Evolutionary conservation across 345 rosid species (phyloP), one percentile per base, ranked within the genome.

Genomic region (Gossypioides kirkii): DNA sequence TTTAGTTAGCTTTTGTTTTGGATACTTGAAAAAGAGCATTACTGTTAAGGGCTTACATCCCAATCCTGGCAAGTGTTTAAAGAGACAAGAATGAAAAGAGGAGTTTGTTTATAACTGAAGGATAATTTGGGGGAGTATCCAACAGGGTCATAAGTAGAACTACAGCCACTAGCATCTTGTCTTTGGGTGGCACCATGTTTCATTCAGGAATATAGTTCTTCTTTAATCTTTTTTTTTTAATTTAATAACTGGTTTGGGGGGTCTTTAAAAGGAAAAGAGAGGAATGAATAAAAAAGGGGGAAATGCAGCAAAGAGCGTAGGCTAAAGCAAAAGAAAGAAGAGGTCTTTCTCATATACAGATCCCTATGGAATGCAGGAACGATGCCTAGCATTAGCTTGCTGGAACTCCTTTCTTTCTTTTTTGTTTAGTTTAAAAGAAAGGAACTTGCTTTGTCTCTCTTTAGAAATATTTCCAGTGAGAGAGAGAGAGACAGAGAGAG

Each of bases 311-410:
- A 43, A 77, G 75, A 74, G 80, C 52, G 74, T 76, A 80, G 82
- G 77, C 78, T 80, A 80, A 82, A 82, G 77, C 68, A 82, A 76
- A 86, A 86, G 87, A 79, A 82, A 86, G 87, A 78, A 82, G 85
- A 82, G 78, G 94, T 87, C 93, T 88, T 91, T 90, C 94, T 87
- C 92, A 85, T 64, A 79, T 94, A 83, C 98, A 87, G 98, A 94
- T 94, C 98, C 98, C 97, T 72, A 94, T 83, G 89, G 85, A 80
- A 84, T 92, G 92, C 90, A 81, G 83, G 84, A 79, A 80, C 70
- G 80, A 83, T 88, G 78, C 88, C 86, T 84, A 74, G 84, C 90
- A 83, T n/a, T 83, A 79, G 81, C 89, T 79, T 78, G 83, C 85
- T 84, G 84, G 76, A 85, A 75, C 80, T 85, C 86, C 77, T 88